Evolutionary conservation across 495 filamentous ascomycete genomes (phyloP).

Genomic region (Xylaria intraflava): DNA sequence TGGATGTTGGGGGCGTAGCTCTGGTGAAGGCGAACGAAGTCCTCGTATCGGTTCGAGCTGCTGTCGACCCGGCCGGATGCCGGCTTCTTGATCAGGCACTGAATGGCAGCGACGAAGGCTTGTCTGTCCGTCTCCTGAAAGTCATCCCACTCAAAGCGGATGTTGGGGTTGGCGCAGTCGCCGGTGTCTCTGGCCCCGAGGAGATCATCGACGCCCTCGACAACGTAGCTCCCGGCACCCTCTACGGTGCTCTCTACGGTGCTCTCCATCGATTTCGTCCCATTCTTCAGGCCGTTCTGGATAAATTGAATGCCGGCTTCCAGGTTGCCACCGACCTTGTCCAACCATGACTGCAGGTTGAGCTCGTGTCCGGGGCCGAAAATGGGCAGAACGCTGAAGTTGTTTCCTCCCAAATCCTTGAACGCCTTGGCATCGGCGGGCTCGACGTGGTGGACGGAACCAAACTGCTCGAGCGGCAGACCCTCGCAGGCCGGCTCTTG

Average conservation of each 20-base stretch:
- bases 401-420: constrained; percentile 20
- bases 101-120: constrained; percentile 49
- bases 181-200: constrained; percentile 1
- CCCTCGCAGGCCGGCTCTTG: constrained; percentile 2
- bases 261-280: not conserved
- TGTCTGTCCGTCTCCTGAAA: constrained; percentile 26
- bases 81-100: constrained; percentile 47
- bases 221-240: not conserved
- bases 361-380: constrained; percentile 12
- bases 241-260: too few species aligned
- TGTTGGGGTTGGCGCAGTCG: constrained; percentile 24
- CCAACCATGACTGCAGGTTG: constrained; percentile 1
- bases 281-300: not conserved
- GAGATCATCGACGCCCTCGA: not conserved
- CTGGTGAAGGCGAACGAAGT: constrained; percentile 61
- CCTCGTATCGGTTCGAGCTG: constrained; percentile 53
- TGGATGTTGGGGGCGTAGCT: constrained; percentile 56
- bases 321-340: not conserved
- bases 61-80: constrained; percentile 39
- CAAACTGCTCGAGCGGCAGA: constrained; percentile 14
- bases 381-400: constrained; percentile 24
- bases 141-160: constrained; percentile 31
- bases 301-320: not conserved
- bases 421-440: constrained; percentile 13
- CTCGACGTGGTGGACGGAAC: constrained; percentile 18